Base-by-base conservation (phyloP, 169 alveolate genomes). In the Toxoplasma gondii region DNA sequence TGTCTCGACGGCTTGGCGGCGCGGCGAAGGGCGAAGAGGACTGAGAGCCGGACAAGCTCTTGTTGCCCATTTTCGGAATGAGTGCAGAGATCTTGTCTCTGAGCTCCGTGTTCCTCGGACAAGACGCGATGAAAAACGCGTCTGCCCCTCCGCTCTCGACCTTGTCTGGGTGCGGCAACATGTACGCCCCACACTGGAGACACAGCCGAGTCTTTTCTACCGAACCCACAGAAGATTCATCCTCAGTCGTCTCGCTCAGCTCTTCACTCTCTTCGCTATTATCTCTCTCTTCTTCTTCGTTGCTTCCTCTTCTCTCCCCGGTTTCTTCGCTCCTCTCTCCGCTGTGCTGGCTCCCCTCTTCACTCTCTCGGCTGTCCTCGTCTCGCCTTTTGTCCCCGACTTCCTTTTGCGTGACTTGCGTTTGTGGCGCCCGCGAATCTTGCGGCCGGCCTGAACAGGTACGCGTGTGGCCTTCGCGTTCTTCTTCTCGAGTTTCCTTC, bases 101-200 rank as follows among this genome's bases (percentile, higher is more conserved):
- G 12, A 49, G 58, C 58, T 12, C 22, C 4, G 74, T 31, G n/a
- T 64, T 31, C 31, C 74, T 1, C n/a, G 64, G 41, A 41, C 39
- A 4, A 2, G 93, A 45, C 16, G 94, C 94, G 0, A 54, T 45
- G 54, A 94, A 95, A 70, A 94, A 97, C 22, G 99, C 99, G 94
- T 98, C 99, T 90, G 98, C 99, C 29, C 99, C 99, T 91, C 98
- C 98, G 83, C 96, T 96, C 38, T 93, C 94, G 64, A 94, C 82
- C 91, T 98, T 98, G 34, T 96, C 97, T 38, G 98, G 98, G 24
- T 96, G 98, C 24, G 98, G 98, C 7, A 93, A 16, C 91, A 93
- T 67, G 92, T 49, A 88, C 38, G 70, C 84, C 39, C 95, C 95
- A 64, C 84, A 93, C 90, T 82, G 92, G 43, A 92, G 92, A 34